A percentile compares a stretch with the other conserved stretches of the same genome.
Conservation (phyloP, 2,329 filamentous ascomycete species). For the Sclerotiophoma versabilis region DNA sequence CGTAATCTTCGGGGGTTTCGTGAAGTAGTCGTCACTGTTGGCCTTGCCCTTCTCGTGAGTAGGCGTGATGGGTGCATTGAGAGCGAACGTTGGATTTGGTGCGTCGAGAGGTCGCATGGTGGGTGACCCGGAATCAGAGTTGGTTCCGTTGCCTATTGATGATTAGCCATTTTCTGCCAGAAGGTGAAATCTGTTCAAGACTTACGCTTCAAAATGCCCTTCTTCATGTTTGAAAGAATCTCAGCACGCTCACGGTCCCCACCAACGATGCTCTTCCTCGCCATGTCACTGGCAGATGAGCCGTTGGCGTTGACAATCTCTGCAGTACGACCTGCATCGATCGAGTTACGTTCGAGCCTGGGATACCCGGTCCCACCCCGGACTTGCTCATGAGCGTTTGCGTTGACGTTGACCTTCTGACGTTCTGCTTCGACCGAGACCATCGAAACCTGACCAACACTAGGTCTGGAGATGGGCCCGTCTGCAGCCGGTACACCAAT, state of each 20-base stretch:
- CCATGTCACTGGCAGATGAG: constrained; percentile 54
- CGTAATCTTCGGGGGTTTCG: constrained; percentile 72
- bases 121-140: constrained; percentile 73
- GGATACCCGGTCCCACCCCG: constrained; percentile 83
- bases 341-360: constrained; percentile 80
- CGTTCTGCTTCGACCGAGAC: constrained; percentile 94
- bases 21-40: constrained; percentile 85
- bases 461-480: constrained; percentile 67
- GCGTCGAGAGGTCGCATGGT: constrained; percentile 68
- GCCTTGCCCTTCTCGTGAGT: constrained; percentile 66
- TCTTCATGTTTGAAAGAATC: constrained; percentile 88
- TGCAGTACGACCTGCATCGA: constrained; percentile 68
- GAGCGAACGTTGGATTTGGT: constrained; percentile 74
- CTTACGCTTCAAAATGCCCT: constrained; percentile 93
- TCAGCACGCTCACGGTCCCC: constrained; percentile 90
- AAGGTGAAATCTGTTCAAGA: background rate
- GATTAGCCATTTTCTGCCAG: constrained; percentile 15
- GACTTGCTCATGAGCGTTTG: constrained; percentile 69
- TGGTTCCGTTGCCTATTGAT: constrained; percentile 54
- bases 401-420: constrained; percentile 79
- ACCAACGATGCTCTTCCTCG: constrained; percentile 88
- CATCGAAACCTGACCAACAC: constrained; percentile 88
- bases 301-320: constrained; percentile 47
- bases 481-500: constrained; percentile 79
- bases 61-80: constrained; percentile 87